Conservation (phyloP, 225 moss, liverwort and hornwort genomes). For the Physcomitrium patens region DNA sequence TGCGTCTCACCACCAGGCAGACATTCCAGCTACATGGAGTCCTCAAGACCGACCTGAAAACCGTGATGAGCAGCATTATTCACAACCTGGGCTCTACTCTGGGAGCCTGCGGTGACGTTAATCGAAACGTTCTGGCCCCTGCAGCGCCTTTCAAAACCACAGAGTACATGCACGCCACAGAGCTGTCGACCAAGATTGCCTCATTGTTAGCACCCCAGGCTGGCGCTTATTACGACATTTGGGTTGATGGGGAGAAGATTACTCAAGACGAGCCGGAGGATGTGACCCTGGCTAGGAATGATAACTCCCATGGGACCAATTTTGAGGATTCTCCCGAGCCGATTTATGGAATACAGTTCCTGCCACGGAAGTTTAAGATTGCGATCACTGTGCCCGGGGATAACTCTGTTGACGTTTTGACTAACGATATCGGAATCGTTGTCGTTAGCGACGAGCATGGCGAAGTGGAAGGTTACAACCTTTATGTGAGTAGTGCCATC, state of each 20-base stretch:
- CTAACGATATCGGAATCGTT: constrained; percentile 81
- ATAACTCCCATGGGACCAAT: constrained; percentile 64
- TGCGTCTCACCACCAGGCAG: constrained; percentile 84
- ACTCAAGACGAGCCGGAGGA: constrained; percentile 67
- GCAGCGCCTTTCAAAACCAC: constrained; percentile 66
- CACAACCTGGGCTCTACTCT: constrained; percentile 79
- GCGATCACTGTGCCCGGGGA: constrained; percentile 84
- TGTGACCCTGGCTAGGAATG: constrained; percentile 68
- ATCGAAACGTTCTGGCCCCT: constrained; percentile 82
- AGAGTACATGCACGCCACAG: constrained; percentile 71
- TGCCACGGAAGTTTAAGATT: constrained; percentile 87
- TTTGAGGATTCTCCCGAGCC: constrained; percentile 81
- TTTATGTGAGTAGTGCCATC: constrained; percentile 55
- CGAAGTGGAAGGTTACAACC: constrained; percentile 73
- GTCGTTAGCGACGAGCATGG: constrained; percentile 63
- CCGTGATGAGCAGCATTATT: constrained; percentile 80
- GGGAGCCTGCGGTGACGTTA: constrained; percentile 88
- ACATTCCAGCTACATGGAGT: constrained; percentile 92
- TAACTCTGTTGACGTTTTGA: constrained; percentile 79
- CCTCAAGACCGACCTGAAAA: constrained; percentile 68
- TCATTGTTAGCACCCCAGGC: constrained; percentile 73
- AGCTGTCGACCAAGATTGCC: constrained; percentile 70
- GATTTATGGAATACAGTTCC: constrained; percentile 72
- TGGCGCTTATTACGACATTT: constrained; percentile 82
- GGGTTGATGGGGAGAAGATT: constrained; percentile 86